Conservation (phyloP, 768 basidiomycete genomes). For the Amanita rubescens region DNA sequence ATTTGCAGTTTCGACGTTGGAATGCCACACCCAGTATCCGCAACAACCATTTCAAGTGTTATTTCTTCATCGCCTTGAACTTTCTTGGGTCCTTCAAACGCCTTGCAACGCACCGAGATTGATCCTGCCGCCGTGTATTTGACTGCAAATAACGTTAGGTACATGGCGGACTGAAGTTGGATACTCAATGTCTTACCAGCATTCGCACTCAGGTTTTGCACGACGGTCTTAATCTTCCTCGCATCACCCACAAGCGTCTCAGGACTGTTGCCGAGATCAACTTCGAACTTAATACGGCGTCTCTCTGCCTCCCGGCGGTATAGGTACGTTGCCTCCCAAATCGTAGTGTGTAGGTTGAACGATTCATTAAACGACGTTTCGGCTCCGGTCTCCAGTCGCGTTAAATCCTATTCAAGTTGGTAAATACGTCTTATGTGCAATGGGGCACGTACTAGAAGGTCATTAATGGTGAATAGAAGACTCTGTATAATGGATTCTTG, state of each 20-base stretch:
- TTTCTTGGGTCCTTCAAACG: conserved; percentile 44
- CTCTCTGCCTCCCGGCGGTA: conserved; percentile 64
- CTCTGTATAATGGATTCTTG: conserved; percentile 29
- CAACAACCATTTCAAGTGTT: conserved; percentile 62
- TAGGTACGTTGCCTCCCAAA: conserved; percentile 53
- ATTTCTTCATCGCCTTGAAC: conserved; percentile 36
- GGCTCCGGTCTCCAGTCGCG: conserved; percentile 67
- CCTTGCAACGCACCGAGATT: conserved; percentile 52
- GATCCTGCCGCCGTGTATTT: conserved; percentile 62
- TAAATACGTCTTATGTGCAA: not conserved
- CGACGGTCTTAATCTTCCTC: conserved; percentile 66
- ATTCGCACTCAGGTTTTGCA: conserved; percentile 74
- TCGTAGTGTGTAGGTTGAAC: conserved; percentile 54
- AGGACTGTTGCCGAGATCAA: conserved; percentile 50
- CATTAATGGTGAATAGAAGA: conserved; percentile 77
- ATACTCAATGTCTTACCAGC: conserved; percentile 36
- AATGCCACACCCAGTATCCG: conserved; percentile 73
- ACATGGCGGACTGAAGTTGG: not conserved
- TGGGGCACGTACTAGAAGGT: conserved; percentile 46
- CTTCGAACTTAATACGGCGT: conserved; percentile 48
- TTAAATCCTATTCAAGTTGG: conserved; percentile 47
- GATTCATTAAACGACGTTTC: conserved; percentile 73
- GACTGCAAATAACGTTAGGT: conserved; percentile 34
- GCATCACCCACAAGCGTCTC: conserved; percentile 62
- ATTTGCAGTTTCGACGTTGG: conserved; percentile 55